Evolutionary conservation across 2,329 filamentous ascomycete genomes (phyloP), one percentile per base, ranked within the genome.

Genomic region (Aureobasidium sp.): DNA sequence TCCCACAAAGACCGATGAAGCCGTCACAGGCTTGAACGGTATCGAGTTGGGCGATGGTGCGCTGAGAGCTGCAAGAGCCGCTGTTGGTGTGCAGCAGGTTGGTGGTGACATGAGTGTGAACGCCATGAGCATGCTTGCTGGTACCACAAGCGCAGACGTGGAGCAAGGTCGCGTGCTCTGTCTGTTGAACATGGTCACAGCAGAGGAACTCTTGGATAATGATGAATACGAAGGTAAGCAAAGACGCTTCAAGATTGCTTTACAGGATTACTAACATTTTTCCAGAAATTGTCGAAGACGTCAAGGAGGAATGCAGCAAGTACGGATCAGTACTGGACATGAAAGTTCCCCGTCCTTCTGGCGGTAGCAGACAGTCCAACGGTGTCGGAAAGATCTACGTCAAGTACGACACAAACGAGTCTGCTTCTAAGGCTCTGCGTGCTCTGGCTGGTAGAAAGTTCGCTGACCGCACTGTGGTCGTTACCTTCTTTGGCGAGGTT

Each of bases 341-440:
- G 75, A 99, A 99, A 80, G 87, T 99, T 63, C 94, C 94, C 5
- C 85, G 94, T 64, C 93, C 94, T 1, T 86, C 84, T 26, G 89
- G 90, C 68, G 91, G 90, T 53, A 90, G 87, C 74, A 86, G 92
- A 69, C 88, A 94, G 72, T 90, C 88, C 26, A 84, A 90, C 34
- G 94, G 94, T 51, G 92, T 99, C 26, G 94, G 94, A 73, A 99
- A 97, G 82, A 97, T 99, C 68, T 99, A 88, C 73, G 87, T 99
- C 79, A 97, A 97, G 74, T 99, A 91, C 71, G 90, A 94, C 66
- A 84, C 81, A 3, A 78, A 84, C 2, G 90, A 92, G 56, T 85
- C 87, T 9, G 90, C 93, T 24, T 87, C 89, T 65, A 92, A 90
- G 71, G 95, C 94, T 8, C 80, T 99, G 62, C 87, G 88, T 70